Base-by-base conservation (phyloP, 306 rosid genomes). In the Vachellia pachyceras region DNA sequence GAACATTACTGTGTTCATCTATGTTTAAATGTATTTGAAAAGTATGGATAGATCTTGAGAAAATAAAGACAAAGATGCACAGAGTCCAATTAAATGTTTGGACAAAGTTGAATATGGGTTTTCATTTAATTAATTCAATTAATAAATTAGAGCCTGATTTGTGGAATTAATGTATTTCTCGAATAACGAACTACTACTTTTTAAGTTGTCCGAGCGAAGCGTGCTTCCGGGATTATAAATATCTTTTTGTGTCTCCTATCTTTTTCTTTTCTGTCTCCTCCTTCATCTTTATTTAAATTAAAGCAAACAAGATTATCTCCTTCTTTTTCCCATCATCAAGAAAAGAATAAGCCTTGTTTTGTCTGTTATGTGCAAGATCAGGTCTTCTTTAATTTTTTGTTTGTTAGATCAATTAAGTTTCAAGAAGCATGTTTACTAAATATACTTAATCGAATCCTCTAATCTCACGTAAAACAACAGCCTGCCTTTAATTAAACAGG, bases 151-250 rank as follows among this genome's bases (percentile, higher is more conserved):
- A 20, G 8, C n/a, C 1, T 67, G 29, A 40, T 67, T 64, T 64
- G 44, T 4, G 22, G 33, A 40, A 54, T 54, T 54, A 54, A 18
- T 15, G 5, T n/a, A 40, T 18, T 4, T n/a, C 25, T 49, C 13
- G 18, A 37, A 40, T 9, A 9, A 40, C 2, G 0, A 65, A 29
- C 33, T 29, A 29, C 33, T 29, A 29, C 33, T 5, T 15, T 39
- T 5, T 3, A 18, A 18, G 13, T 18, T n/a, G 72, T 37, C 72
- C 6, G 3, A 10, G 49, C 6, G 1, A 40, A 42, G 72, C 72
- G 49, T 67, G 72, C 72, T 39, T 40, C 17, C 1, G 72, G 44
- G 47, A 67, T 67, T 9, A 39, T 39, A 37, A 66, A 66, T 66
- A 18, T 36, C 12, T 3, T 9, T 39, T 18, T 67, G 72, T 40